A percentile compares a stretch with the other conserved stretches of the same genome.
Conservation (phyloP, 345 rosid genomes). For the Rhizophora apiculata region DNA sequence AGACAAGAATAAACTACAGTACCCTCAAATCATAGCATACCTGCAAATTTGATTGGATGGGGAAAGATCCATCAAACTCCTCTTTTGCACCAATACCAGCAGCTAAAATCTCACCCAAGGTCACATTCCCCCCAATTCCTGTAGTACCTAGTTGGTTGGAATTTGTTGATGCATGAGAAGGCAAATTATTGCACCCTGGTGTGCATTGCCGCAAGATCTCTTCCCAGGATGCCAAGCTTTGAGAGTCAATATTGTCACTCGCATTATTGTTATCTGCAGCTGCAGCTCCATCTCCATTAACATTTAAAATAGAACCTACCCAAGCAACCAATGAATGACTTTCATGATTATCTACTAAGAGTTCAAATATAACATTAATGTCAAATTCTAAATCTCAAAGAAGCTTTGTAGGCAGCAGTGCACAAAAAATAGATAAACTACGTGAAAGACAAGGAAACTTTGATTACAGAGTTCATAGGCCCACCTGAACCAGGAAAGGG, state of each 20-base stretch:
- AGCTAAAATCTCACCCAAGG: slow-evolving; percentile 35
- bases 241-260: slow-evolving; percentile 34
- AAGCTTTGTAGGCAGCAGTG: neutral
- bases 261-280: slow-evolving; percentile 16
- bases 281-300: slow-evolving; percentile 34
- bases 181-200: slow-evolving; percentile 33
- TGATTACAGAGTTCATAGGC: slow-evolving; percentile 1
- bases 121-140: slow-evolving; percentile 29
- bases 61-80: slow-evolving; percentile 39
- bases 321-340: slow-evolving; percentile 39
- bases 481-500: slow-evolving; percentile 35
- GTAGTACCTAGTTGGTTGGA: slow-evolving; percentile 28
- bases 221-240: slow-evolving; percentile 65
- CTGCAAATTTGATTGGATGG: slow-evolving; percentile 63
- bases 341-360: slow-evolving; percentile 34
- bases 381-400: slow-evolving; percentile 8
- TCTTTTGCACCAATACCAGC: slow-evolving; percentile 35
- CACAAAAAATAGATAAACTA: neutral
- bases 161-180: slow-evolving; percentile 35
- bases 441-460: neutral
- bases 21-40: slow-evolving; percentile 30
- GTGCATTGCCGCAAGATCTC: slow-evolving; percentile 49
- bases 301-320: slow-evolving; percentile 28
- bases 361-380: slow-evolving; percentile 6
- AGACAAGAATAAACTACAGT: neutral